Evolutionary conservation across 371 early-diverging fungal genomes (phyloP).

Genomic region (Rhizopus microsporus): DNA sequence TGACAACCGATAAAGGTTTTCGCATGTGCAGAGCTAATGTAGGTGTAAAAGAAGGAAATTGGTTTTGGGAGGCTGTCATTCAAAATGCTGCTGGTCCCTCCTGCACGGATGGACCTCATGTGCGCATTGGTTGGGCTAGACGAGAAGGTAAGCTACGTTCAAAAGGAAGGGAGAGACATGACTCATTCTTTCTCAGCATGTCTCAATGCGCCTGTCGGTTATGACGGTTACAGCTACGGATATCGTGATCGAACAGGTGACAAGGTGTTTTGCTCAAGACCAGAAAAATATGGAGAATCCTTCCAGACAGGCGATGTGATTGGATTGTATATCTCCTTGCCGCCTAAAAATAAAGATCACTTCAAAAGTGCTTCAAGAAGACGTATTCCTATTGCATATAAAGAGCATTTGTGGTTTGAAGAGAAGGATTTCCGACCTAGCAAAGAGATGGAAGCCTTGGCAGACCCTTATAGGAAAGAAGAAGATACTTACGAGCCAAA

Average conservation of each 20-base stretch:
- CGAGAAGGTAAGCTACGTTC: conserved; percentile 55
- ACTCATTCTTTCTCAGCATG: conserved; percentile 43
- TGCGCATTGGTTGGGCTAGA: conserved; percentile 69
- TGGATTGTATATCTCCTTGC: conserved; percentile 65
- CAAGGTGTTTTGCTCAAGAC: conserved; percentile 61
- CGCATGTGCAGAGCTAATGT: conserved; percentile 71
- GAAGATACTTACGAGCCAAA: conserved; percentile 41
- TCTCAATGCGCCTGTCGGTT: conserved; percentile 70
- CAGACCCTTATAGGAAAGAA: conserved; percentile 39
- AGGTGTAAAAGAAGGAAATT: conserved; percentile 66
- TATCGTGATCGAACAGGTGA: conserved; percentile 71
- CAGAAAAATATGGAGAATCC: conserved; percentile 57
- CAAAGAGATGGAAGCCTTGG: conserved; percentile 55
- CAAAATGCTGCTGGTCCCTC: conserved; percentile 39
- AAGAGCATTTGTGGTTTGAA: conserved; percentile 68
- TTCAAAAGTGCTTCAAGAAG: conserved; percentile 54
- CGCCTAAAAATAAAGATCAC: conserved; percentile 38
- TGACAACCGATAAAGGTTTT: conserved; percentile 68
- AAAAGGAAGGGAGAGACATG: neutral
- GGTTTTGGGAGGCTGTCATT: conserved; percentile 70
- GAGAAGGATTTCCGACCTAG: conserved; percentile 66
- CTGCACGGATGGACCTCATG: conserved; percentile 60
- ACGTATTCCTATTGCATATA: conserved; percentile 63
- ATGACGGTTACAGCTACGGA: conserved; percentile 71
- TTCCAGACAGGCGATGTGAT: conserved; percentile 72